Conservation (phyloP, 257 asterid species). For the Knoxia roxburghii region DNA sequence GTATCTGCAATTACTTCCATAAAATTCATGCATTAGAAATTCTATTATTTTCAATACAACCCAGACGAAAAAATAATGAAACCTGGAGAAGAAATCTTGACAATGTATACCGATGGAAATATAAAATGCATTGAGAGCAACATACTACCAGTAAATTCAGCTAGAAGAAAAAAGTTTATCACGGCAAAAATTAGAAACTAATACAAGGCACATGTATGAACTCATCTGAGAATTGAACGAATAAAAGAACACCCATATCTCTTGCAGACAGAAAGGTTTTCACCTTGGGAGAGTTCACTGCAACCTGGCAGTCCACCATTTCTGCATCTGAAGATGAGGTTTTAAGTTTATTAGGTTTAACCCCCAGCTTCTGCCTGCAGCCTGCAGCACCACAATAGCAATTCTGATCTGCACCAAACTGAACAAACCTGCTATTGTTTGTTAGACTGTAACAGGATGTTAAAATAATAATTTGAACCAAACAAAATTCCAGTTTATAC, state of each 20-base stretch:
- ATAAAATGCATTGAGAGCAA: not conserved
- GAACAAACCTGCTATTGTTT: constrained; percentile 89
- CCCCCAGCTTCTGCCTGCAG: constrained; percentile 87
- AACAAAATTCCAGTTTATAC: constrained; percentile 8
- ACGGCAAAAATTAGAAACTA: not conserved
- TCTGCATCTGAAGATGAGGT: constrained; percentile 61
- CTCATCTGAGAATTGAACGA: not conserved
- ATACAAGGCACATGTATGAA: too few species aligned
- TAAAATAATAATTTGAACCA: constrained; percentile 13
- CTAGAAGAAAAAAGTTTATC: not conserved
- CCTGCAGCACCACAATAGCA: constrained; percentile 86
- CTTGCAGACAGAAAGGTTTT: constrained; percentile 40
- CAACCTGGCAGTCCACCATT: constrained; percentile 60
- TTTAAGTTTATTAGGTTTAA: constrained; percentile 62
- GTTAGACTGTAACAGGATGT: constrained; percentile 38
- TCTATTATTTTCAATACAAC: not conserved
- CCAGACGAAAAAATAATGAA: not conserved
- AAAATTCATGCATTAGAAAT: not conserved
- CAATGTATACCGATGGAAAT: too few species aligned
- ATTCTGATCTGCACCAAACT: constrained; percentile 98
- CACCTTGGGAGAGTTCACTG: constrained; percentile 43
- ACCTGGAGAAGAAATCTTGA: not conserved
- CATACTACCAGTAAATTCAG: not conserved
- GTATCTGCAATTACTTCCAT: not conserved
- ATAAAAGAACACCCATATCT: constrained; percentile 32